phyloP scores from a whole-genome alignment of 208 protist genomes.

The Strigomonas galati region DNA sequence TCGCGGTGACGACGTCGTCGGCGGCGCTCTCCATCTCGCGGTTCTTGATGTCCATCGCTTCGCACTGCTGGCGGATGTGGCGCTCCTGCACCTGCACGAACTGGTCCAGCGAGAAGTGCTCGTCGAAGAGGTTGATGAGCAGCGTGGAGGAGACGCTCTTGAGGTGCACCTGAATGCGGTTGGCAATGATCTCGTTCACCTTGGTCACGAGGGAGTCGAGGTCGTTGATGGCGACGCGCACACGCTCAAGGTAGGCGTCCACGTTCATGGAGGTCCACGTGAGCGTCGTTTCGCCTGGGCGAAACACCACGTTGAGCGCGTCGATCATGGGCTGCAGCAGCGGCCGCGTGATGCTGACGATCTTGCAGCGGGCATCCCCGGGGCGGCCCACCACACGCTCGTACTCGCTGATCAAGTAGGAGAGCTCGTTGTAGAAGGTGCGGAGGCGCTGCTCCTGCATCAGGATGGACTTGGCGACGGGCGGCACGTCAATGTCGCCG shows the following conservation, averaged over 20 bases:
- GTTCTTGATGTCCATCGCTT: conserved; percentile 93
- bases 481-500: conserved; percentile 91
- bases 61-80: conserved; percentile 88
- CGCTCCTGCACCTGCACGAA: conserved; percentile 91
- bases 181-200: conserved; percentile 91
- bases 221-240: conserved; percentile 75
- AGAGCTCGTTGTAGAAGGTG: conserved; percentile 93
- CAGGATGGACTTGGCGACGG: conserved; percentile 82
- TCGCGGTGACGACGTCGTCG: conserved; percentile 80
- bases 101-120: conserved; percentile 86
- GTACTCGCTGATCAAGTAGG: conserved; percentile 90
- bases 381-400: conserved; percentile 77
- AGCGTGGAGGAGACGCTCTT: conserved; percentile 83
- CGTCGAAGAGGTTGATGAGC: conserved; percentile 82
- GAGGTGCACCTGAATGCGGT: conserved; percentile 92
- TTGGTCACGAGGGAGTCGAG: conserved; percentile 80
- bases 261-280: conserved; percentile 97
- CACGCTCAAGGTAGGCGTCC: conserved; percentile 88
- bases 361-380: conserved; percentile 37
- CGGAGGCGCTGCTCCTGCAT: conserved; percentile 96
- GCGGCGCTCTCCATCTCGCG: conserved; percentile 91
- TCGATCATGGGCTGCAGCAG: conserved; percentile 91
- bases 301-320: conserved; percentile 89
- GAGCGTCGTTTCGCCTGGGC: conserved; percentile 87
- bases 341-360: conserved; percentile 83